Base-by-base conservation (phyloP, 1,284 basidiomycete species). In the Apiotrichum sp. region DNA sequence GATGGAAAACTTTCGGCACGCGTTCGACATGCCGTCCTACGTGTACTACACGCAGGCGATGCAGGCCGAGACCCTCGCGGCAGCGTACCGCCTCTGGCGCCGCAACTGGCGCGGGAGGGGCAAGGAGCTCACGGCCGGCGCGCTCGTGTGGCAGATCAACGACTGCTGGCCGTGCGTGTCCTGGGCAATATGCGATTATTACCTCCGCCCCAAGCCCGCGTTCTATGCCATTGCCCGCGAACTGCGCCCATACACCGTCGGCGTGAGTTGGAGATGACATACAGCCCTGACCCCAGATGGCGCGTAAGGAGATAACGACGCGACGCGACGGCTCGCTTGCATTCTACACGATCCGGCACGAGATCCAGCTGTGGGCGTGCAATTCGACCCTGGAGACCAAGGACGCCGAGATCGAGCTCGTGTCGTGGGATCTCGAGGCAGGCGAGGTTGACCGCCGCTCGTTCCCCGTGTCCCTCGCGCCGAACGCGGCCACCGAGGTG, bases 11-110 rank as follows among this genome's bases (percentile, higher is more conserved):
- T 89, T 90, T 78, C 58, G 73, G 73, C 88, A 92, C 71, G 81
- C 86, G 0, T 90, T 91, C 69, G 87, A 92, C 68, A 87, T 92
- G 78, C 86, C 89, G 68, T 87, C 84, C 68, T 88, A 88, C 71
- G 80, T 86, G 6, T 90, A 87, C 73, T 87, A 86, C 64, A 88
- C 88, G 4, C 88, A 89, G 72, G 76, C 87, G 44, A 88, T 90
- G 86, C 88, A 91, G 71, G 85, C 88, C 3, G 88, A 90, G 67
- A 83, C 84, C 2, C 78, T 89, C 11, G 81, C 82, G 2, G 83
- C 85, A 14, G 88, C 88, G 0, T 89, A 87, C 68, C 81, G 58
- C 35, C 77, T 87, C 2, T 89, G 87, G 87, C 77, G 86, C 52
- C 78, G 88, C 6, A 85, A 87, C 65, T 89, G 86, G 86, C 78